phyloP scores from a whole-genome alignment of 257 asterid genomes.

The Hygrophila difformis region DNA sequence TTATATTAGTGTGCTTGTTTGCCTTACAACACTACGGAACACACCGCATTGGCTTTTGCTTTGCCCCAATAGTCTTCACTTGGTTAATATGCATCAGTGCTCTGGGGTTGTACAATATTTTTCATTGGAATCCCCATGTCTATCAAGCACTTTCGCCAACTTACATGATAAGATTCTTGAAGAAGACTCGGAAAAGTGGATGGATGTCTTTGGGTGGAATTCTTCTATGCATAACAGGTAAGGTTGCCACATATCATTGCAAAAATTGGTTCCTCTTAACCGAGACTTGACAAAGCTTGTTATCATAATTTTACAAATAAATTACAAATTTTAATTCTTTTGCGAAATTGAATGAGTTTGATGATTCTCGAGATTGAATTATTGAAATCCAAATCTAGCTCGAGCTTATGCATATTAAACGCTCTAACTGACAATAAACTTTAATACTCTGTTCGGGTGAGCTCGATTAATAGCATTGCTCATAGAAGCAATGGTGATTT shows the following conservation, averaged over 20 bases:
- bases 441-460: too few species aligned
- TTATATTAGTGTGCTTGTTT: slow-evolving; percentile 84
- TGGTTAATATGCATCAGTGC: slow-evolving; percentile 86
- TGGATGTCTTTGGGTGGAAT: slow-evolving; percentile 99
- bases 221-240: slow-evolving; percentile 94
- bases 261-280: not conserved
- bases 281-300: too few species aligned
- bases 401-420: too few species aligned
- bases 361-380: too few species aligned
- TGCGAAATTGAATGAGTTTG: too few species aligned
- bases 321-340: too few species aligned
- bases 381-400: too few species aligned
- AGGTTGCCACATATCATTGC: not conserved
- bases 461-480: too few species aligned
- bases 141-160: slow-evolving; percentile 86
- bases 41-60: slow-evolving; percentile 75
- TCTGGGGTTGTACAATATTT: slow-evolving; percentile 75
- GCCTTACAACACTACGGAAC: slow-evolving; percentile 97
- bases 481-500: too few species aligned
- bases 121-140: slow-evolving; percentile 78
- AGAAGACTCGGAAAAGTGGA: slow-evolving; percentile 92
- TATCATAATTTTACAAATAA: too few species aligned
- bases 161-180: slow-evolving; percentile 78
- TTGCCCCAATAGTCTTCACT: slow-evolving; percentile 72
- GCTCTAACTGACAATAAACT: too few species aligned